Conservation (phyloP, 2,329 filamentous ascomycete species). For the Pseudogymnoascus sp. region DNA sequence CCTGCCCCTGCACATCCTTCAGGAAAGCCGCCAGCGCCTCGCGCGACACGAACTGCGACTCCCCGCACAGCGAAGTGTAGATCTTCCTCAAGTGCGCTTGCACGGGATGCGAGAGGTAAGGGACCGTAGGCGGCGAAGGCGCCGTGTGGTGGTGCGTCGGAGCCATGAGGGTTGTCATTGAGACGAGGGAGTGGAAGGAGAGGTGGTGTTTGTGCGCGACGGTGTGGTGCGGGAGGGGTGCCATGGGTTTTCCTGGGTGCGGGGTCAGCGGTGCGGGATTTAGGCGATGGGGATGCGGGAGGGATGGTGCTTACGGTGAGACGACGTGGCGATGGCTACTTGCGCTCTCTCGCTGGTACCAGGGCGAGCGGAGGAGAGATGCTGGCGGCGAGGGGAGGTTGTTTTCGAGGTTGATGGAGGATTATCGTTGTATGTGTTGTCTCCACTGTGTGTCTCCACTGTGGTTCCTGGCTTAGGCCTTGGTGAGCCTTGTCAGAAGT, state of each 20-base stretch:
- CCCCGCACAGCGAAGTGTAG: slow-evolving; percentile 40
- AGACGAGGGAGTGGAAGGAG: slow-evolving; percentile 10
- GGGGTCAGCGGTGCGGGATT: not conserved
- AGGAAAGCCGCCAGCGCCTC: slow-evolving; percentile 44
- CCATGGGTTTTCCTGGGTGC: not conserved
- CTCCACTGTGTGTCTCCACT: not conserved
- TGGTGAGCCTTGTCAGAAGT: not conserved
- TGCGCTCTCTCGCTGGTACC: not conserved
- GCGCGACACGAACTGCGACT: slow-evolving; percentile 29
- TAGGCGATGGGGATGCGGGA: not conserved
- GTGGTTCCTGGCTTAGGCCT: not conserved
- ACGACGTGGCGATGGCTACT: not conserved
- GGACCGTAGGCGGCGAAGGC: slow-evolving; percentile 19
- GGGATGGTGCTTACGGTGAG: not conserved
- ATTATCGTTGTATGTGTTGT: not conserved
- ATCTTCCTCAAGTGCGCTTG: slow-evolving; percentile 42
- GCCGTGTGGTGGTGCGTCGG: slow-evolving; percentile 16
- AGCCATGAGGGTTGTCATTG: slow-evolving; percentile 11
- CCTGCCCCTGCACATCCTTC: slow-evolving; percentile 37
- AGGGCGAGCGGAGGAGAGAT: not conserved
- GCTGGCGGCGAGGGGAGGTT: not conserved
- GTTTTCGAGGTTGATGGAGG: not conserved
- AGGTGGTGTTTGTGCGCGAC: slow-evolving; percentile 5
- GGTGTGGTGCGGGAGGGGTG: not conserved
- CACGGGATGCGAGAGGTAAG: slow-evolving; percentile 44